These are phyloP conservation scores for Pythium brachiatum DNA, from an alignment of 352 stramenopile species.

Conservation along the genomic window DNA sequence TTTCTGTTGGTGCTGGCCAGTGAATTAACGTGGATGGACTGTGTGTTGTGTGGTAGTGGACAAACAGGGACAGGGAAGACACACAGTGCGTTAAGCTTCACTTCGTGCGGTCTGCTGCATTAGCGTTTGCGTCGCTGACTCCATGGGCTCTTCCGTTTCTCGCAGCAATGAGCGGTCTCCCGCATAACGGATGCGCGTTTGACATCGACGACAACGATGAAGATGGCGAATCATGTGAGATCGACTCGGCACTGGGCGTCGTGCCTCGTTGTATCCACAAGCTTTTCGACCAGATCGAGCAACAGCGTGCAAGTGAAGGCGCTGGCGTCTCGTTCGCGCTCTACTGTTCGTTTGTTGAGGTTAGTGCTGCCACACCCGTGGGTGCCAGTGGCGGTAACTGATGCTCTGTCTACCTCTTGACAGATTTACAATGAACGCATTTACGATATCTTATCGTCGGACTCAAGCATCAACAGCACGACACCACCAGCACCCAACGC, in stretches of 20 bases:
- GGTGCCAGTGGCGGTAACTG: too few relatives aligned
- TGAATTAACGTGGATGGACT: neutral
- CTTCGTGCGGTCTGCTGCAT: too few relatives aligned
- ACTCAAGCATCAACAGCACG: slow-evolving; percentile 3
- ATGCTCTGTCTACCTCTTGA: neutral
- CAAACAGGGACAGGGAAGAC: slow-evolving; percentile 74
- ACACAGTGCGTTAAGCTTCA: slow-evolving; percentile 37
- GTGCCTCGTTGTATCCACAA: slow-evolving; percentile 55
- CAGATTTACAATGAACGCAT: slow-evolving; percentile 84
- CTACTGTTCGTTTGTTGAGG: slow-evolving; percentile 72
- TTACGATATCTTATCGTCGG: slow-evolving; percentile 58
- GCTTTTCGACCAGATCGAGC: slow-evolving; percentile 48
- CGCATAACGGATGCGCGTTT: slow-evolving; percentile 1
- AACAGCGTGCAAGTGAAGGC: slow-evolving; percentile 17
- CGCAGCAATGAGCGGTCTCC: slow-evolving; percentile 63
- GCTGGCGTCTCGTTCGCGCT: slow-evolving; percentile 36
- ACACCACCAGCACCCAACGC: neutral
- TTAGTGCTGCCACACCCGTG: too few relatives aligned
- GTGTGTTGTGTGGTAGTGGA: slow-evolving; percentile 28
- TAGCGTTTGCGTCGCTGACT: too few relatives aligned
- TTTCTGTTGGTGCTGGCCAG: too few relatives aligned
- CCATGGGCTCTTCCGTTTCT: too few relatives aligned
- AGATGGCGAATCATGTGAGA: slow-evolving; percentile 8
- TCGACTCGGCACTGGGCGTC: slow-evolving; percentile 40
- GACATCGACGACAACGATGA: slow-evolving; percentile 10